phyloP scores from a whole-genome alignment of 805 yeast species.

The Candida xyloterini region DNA sequence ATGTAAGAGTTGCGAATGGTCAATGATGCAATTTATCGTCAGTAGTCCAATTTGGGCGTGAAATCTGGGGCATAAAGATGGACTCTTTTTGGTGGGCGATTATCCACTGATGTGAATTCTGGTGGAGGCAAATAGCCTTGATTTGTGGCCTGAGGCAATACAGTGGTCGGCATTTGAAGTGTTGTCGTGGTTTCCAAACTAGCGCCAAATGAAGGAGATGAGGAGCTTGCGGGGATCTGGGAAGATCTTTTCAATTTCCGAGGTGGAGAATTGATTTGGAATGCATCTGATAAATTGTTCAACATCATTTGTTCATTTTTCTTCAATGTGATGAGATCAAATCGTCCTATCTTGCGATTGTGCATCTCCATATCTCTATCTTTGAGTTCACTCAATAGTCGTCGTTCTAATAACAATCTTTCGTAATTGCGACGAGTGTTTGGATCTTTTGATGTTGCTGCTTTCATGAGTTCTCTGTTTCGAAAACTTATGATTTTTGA shows the following conservation, averaged over 20 bases:
- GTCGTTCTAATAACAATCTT: conserved; percentile 22
- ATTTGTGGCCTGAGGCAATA: conserved; percentile 15
- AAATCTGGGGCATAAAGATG: conserved; percentile 6
- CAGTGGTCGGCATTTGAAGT: conserved; percentile 1
- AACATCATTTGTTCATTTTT: conserved; percentile 15
- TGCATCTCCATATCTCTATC: conserved; percentile 8
- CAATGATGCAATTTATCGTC: background rate
- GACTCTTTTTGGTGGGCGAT: conserved; percentile 2
- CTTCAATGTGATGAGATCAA: conserved; percentile 13
- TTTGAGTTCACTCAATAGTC: conserved; percentile 17
- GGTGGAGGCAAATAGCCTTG: conserved; percentile 20
- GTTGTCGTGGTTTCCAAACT: background rate
- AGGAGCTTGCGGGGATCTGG: background rate
- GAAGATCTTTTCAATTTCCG: conserved; percentile 2
- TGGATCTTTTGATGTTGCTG: conserved; percentile 24
- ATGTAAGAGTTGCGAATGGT: background rate
- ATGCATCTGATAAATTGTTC: conserved; percentile 10
- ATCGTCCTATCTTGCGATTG: conserved; percentile 12
- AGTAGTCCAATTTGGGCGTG: conserved; percentile 18
- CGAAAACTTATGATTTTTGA: conserved; percentile 18
- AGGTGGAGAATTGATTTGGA: conserved; percentile 8
- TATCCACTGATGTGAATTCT: background rate
- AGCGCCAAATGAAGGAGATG: conserved; percentile 1
- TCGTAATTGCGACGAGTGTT: conserved; percentile 18
- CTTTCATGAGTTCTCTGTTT: conserved; percentile 20